Conservation (phyloP, 2,329 filamentous ascomycete genomes). For the Arthrobotrys sinensis region DNA sequence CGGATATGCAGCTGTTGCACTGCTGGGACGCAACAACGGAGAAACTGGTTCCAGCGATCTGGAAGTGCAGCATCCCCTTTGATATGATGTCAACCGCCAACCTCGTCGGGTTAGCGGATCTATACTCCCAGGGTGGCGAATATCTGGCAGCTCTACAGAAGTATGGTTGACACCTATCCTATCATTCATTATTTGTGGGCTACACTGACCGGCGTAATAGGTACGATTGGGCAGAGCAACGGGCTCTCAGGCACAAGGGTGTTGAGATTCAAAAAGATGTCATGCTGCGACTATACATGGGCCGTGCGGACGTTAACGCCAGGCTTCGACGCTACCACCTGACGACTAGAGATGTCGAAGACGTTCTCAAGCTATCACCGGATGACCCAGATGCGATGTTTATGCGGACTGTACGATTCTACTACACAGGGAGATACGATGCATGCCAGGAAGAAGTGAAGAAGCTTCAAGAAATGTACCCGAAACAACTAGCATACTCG, state of each 20-base stretch:
- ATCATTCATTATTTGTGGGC: background rate
- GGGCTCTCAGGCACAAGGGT: background rate
- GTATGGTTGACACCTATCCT: background rate
- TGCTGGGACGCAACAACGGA: constrained; percentile 26
- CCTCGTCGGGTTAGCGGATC: constrained; percentile 29
- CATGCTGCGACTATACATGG: constrained; percentile 1
- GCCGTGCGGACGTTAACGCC: constrained; percentile 27
- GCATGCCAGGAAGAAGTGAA: constrained; percentile 29
- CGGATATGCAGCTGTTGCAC: constrained; percentile 30
- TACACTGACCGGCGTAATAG: background rate
- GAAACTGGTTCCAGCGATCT: constrained; percentile 35
- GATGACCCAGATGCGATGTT: constrained; percentile 11
- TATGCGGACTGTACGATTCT: constrained; percentile 29
- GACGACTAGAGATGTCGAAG: constrained; percentile 24
- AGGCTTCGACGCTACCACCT: constrained; percentile 20
- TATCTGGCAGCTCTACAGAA: constrained; percentile 12
- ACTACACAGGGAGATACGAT: constrained; percentile 38
- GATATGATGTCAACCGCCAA: background rate
- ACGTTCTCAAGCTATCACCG: constrained; percentile 21
- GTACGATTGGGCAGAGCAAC: constrained; percentile 41
- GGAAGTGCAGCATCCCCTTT: constrained; percentile 5
- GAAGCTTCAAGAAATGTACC: constrained; percentile 8
- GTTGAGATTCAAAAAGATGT: background rate
- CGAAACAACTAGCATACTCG: background rate
- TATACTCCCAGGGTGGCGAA: constrained; percentile 17